phyloP scores from a whole-genome alignment of 1,139 yeast species.

The Eremothecium sinecaudum region DNA sequence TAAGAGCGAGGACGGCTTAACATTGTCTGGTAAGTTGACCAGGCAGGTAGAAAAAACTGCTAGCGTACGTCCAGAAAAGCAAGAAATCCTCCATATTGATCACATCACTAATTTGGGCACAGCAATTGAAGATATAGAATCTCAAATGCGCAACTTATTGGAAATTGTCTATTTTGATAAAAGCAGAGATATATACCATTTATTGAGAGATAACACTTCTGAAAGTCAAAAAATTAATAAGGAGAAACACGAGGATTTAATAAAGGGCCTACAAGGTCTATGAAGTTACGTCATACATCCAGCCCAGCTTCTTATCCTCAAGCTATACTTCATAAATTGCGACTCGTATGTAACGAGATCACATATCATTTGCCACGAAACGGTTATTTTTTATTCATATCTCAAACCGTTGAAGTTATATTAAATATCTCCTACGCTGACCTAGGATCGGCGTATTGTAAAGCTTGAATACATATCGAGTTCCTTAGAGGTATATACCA shows the following conservation, averaged over 20 bases:
- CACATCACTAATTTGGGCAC: slow-evolving; percentile 83
- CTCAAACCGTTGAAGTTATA: too few relatives aligned
- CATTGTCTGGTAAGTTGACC: slow-evolving; percentile 74
- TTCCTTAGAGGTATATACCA: too few relatives aligned
- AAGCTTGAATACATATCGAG: too few relatives aligned
- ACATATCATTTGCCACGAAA: too few relatives aligned
- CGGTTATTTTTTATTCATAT: too few relatives aligned
- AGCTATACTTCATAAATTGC: too few relatives aligned
- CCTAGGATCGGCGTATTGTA: too few relatives aligned
- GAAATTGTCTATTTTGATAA: slow-evolving; percentile 95
- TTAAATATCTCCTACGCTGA: too few relatives aligned
- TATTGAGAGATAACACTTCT: slow-evolving; percentile 15
- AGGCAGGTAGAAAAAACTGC: slow-evolving; percentile 58
- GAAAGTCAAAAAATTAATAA: slow-evolving; percentile 15
- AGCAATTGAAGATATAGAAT: slow-evolving; percentile 79
- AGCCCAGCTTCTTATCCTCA: too few relatives aligned
- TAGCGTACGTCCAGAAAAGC: slow-evolving; percentile 32
- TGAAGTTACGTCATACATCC: too few relatives aligned
- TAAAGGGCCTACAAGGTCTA: slow-evolving; percentile 27
- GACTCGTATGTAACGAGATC: too few relatives aligned
- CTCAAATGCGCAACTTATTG: slow-evolving; percentile 72
- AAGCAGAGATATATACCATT: slow-evolving; percentile 60
- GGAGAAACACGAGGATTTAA: slow-evolving; percentile 24
- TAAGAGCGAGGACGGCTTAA: slow-evolving; percentile 33
- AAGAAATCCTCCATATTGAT: slow-evolving; percentile 28